Percentiles rank a stretch among this genome's conserved stretches.
Evolutionary conservation across 257 asterid genomes (phyloP).

Genomic region (Primulina tabacum): DNA sequence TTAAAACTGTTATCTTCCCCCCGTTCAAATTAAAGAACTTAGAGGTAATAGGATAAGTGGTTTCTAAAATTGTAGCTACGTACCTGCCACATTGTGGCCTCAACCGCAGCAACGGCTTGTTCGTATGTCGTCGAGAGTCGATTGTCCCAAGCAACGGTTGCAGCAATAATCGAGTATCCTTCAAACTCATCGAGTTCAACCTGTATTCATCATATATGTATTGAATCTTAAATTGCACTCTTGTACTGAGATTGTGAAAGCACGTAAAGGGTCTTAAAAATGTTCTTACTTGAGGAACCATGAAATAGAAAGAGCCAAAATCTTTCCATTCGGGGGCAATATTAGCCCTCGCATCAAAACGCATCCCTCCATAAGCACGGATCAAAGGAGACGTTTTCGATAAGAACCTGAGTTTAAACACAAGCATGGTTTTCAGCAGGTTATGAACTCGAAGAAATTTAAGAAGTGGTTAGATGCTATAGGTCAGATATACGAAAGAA

Average conservation of each 20-base stretch:
- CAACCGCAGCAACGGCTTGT: constrained; percentile 66
- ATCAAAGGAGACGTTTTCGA: constrained; percentile 79
- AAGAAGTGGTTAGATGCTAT: background rate
- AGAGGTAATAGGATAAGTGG: no score
- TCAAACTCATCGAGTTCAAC: constrained; percentile 87
- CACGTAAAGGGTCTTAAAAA: no score
- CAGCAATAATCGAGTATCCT: constrained; percentile 86
- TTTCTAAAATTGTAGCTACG: background rate
- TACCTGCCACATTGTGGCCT: constrained; percentile 72
- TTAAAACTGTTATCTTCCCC: background rate
- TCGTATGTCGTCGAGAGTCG: constrained; percentile 59
- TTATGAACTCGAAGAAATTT: no score
- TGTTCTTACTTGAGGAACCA: constrained; percentile 79
- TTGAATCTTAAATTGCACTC: background rate
- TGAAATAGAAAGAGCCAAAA: constrained; percentile 87
- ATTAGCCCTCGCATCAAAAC: constrained; percentile 64
- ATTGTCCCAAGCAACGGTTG: constrained; percentile 92
- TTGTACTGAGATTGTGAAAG: no score
- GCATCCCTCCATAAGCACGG: constrained; percentile 94
- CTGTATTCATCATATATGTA: constrained; percentile 35
- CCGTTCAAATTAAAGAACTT: no score
- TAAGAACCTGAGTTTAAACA: constrained; percentile 54
- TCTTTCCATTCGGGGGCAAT: constrained; percentile 77
- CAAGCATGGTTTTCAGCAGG: constrained; percentile 11
- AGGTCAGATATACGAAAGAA: background rate